Base-by-base conservation (phyloP, 2,329 filamentous ascomycete species). In the Aspergillus sp. region DNA sequence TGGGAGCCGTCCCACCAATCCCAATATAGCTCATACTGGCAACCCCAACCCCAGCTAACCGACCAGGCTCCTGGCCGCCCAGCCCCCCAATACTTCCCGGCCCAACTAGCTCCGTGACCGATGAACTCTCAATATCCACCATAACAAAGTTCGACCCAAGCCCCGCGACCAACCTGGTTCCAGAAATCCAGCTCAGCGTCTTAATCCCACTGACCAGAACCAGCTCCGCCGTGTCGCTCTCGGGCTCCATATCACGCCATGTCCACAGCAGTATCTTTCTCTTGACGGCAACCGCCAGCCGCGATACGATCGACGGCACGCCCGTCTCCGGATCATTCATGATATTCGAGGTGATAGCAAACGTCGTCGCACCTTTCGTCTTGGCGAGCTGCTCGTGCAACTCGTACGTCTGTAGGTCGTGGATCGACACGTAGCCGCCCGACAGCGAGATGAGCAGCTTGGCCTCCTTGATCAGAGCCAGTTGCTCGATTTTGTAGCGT, bases 1-100 rank as follows among this genome's bases (percentile, higher is more conserved):
- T 94, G 1, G 93, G 91, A 47, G 91, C 88, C 73, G 89, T 93
- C 38, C 88, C 86, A 43, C 88, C 89, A 63, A 97, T 83, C 1
- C 91, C 91, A 79, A 97, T 94, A 62, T 97, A 97, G 40, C 90
- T 89, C 88, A 97, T 96, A 42, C 88, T 87, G 5, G 85, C 86
- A 46, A 83, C 86, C 49, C 85, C 86, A 52, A 91, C 83, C 2
- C 88, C 86, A 4, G 88, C 88, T 55, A 96, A 91, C 34, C 89
- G 80, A 46, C 82, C 83, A 2, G 78, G 80, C 54, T 86, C 83
- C 59, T 79, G 74, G 4, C 77, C 76, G 27, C 80, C 75, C 5
- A 77, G 75, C 27, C 83, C 83, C 7, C 82, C 83, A 47, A 86
- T 80, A 38, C 81, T 79, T 33, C 86, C 85, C 0, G 86, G 83